A percentile compares a stretch with the other conserved stretches of the same genome.
Conservation (phyloP, 805 yeast species). For the Starmerella tilneyi region DNA sequence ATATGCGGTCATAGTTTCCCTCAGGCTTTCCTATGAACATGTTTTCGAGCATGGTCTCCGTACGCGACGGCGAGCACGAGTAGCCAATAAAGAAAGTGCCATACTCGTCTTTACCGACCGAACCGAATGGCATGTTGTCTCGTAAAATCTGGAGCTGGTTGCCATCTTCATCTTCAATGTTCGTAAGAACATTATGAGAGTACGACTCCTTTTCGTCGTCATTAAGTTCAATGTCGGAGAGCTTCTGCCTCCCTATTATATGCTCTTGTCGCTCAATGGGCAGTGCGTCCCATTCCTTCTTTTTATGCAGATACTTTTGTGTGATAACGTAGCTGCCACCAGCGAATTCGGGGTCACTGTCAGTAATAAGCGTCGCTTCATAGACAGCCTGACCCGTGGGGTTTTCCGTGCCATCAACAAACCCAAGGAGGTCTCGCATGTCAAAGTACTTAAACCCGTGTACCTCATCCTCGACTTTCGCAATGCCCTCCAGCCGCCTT, state of each 20-base stretch:
- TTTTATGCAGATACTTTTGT: constrained; percentile 25
- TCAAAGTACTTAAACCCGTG: constrained; percentile 25
- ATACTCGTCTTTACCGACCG: constrained; percentile 20
- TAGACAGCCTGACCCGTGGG: constrained; percentile 18
- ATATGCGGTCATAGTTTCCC: constrained; percentile 24
- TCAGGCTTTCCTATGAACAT: constrained; percentile 25
- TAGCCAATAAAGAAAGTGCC: constrained; percentile 26
- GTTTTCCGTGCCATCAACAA: constrained; percentile 27
- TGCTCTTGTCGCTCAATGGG: constrained; percentile 22
- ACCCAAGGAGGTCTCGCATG: constrained; percentile 25
- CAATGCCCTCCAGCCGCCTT: constrained; percentile 17
- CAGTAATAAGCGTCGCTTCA: constrained; percentile 16
- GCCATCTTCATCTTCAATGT: constrained; percentile 52
- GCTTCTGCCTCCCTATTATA: constrained; percentile 24
- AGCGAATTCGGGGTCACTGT: constrained; percentile 13
- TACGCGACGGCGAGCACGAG: constrained; percentile 13
- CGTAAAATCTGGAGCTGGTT: constrained; percentile 22
- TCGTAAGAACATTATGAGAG: constrained; percentile 39
- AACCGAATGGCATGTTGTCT: constrained; percentile 27
- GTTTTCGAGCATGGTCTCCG: constrained; percentile 23
- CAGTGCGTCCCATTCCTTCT: constrained; percentile 21
- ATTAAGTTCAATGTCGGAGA: constrained; percentile 20
- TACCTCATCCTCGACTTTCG: constrained; percentile 24
- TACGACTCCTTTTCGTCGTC: constrained; percentile 27
- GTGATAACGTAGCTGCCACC: constrained; percentile 26